Evolutionary conservation across 345 rosid species (phyloP).

Genomic region (Ceriops decandra): DNA sequence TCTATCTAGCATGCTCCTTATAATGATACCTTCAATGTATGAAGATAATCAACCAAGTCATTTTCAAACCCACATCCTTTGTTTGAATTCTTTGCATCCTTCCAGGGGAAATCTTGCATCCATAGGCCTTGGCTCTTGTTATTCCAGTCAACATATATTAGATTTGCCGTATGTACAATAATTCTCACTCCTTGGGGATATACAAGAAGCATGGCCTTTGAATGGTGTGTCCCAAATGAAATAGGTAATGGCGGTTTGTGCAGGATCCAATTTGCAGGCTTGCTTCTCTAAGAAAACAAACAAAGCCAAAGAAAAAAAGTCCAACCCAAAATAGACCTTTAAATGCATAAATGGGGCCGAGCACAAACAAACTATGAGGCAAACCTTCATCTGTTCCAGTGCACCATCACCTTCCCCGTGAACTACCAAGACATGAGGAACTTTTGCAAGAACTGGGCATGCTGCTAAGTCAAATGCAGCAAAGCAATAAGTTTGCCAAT

Average conservation of each 20-base stretch:
- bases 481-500: background rate
- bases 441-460: constrained; percentile 63
- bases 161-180: constrained; percentile 86
- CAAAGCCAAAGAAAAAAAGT: constrained; percentile 14
- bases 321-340: background rate
- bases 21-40: constrained; percentile 61
- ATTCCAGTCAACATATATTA: constrained; percentile 93
- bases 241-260: constrained; percentile 91
- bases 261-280: constrained; percentile 74
- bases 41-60: constrained; percentile 82
- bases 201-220: constrained; percentile 86
- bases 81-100: constrained; percentile 46
- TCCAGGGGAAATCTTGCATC: constrained; percentile 99
- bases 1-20: background rate
- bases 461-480: constrained; percentile 38
- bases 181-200: constrained; percentile 79
- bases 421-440: constrained; percentile 75
- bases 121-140: constrained; percentile 95
- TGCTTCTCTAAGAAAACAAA: constrained; percentile 53
- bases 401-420: constrained; percentile 88
- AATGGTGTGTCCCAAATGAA: constrained; percentile 89
- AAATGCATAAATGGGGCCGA: background rate
- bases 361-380: background rate
- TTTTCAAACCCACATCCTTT: constrained; percentile 64
- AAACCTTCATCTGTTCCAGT: constrained; percentile 75